Base-by-base conservation (phyloP, 257 asterid genomes). In the Solanum tacnaense region DNA sequence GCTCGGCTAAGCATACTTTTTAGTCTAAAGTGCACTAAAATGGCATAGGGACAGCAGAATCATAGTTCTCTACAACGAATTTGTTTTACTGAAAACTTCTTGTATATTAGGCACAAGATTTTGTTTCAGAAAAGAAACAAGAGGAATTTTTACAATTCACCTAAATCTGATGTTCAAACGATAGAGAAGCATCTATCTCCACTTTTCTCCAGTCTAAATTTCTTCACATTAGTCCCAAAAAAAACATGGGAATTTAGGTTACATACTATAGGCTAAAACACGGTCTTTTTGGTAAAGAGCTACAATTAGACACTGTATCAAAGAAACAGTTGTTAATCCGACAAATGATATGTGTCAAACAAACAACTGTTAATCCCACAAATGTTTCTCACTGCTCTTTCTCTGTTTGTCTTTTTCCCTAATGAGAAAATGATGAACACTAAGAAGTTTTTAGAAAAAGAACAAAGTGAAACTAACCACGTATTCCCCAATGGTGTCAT, bases 401-500 rank as follows among this genome's bases (percentile, higher is more conserved):
- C 82, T 73, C 7, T 72, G 25, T 72, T 72, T 5, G 75, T 70
- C 75, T 70, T 70, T 70, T 70, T 70, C 23, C 75, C 16, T 31
- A 70, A 70, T 7, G 29, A 60, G 68, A 60, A 60, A 60, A 60
- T 71, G 39, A 71, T 71, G 41, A 71, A 32, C 7, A 71, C 0
- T 32, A 16, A 71, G 13, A 71, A 16, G 34, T 32, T 16, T 4
- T 71, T 16, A 16, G 25, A 71, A 71, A 70, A 70, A 6, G 32
- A 75, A 41, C 34, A 76, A n/a, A 83, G 65, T 35, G 31, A 73
- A 73, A 44, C 41, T 72, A 32, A 88, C 90, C 88, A 20, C 4
- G 86, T 88, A 88, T 52, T 88, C 88, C 27, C 29, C 35, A 75
- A 83, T 27, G 23, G 90, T 70, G 67, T 88, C 90, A 60, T 88